Base-by-base conservation (phyloP, 345 rosid species). In the Stellera chamaejasme region DNA sequence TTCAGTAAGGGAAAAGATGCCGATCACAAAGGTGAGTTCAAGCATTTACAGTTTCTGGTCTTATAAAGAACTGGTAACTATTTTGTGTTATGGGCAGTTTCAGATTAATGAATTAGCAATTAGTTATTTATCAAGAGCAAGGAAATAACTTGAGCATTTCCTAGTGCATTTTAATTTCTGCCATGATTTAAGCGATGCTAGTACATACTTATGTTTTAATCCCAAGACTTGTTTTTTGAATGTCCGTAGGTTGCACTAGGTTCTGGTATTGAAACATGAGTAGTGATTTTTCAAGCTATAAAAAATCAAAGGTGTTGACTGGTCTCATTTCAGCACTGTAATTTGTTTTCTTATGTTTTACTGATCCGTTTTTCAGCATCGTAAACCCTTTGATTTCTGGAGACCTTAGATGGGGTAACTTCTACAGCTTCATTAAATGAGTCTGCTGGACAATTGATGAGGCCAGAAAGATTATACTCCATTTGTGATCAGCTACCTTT, bases 1-100 rank as follows among this genome's bases (percentile, higher is more conserved):
- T 28, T 88, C 95, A 5, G 95, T 86, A 66, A 76, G 96, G 71
- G 59, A 71, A 58, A 92, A 81, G 66, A 79, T 92, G 83, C 98
- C 96, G 61, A 78, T 88, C 28, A 84, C 71, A 11, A 72, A 92
- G 88, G 98, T 82, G 75, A 73, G 50, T 60, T 43, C 16, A 16
- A 10, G 27, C 43, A n/a, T 52, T 32, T 8, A 32, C 39, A 48
- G 27, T 48, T 43, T 12, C 32, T 50, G 41, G 0, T 39, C 63
- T 12, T 59, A 7, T 4, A 50, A 44, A 16, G 10, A 59, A 19
- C n/a, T 13, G 44, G 28, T 32, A 8, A 32, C 39, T 32, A 32
- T 32, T 32, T 32, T 32, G 39, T 32, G 9, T 49, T 11, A 45
- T 32, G 19, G 15, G 11, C 51, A 10, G n/a, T 13, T 48, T 58